A percentile compares a stretch with the other conserved stretches of the same genome.
Evolutionary conservation across 140 eudicot genomes (phyloP).

Genomic region (Ambrosia hybrid): DNA sequence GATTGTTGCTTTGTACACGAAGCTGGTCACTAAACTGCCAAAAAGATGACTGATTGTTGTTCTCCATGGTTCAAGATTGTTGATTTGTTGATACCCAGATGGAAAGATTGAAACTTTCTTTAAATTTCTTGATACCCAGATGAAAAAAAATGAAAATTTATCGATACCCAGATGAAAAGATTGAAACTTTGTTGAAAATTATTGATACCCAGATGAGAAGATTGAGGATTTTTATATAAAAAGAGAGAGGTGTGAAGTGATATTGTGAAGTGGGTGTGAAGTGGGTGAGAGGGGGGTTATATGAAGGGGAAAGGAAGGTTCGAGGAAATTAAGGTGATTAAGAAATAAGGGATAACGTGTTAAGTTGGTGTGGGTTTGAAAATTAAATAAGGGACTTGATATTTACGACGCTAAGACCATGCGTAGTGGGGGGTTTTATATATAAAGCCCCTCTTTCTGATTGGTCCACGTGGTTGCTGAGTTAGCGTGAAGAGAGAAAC

Average conservation of each 20-base stretch:
- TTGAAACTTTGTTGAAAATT: background rate
- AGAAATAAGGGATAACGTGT: slow-evolving; percentile 51
- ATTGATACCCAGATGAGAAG: too few species aligned
- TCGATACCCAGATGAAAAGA: slow-evolving; percentile 32
- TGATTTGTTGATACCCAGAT: slow-evolving; percentile 28
- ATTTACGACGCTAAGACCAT: too few species aligned
- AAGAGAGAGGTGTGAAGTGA: slow-evolving; percentile 3
- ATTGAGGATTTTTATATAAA: background rate
- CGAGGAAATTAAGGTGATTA: slow-evolving; percentile 34
- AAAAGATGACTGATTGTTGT: slow-evolving; percentile 68
- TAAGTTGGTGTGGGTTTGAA: slow-evolving; percentile 28
- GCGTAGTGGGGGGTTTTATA: too few species aligned
- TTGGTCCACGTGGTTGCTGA: too few species aligned
- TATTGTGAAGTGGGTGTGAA: slow-evolving; percentile 23
- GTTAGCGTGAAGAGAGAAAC: too few species aligned
- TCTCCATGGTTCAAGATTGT: slow-evolving; percentile 49
- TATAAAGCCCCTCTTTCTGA: too few species aligned
- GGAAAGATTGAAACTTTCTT: slow-evolving; percentile 13
- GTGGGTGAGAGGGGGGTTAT: slow-evolving; percentile 15
- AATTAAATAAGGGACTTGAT: background rate
- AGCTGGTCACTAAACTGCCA: slow-evolving; percentile 92
- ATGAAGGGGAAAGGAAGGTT: slow-evolving; percentile 38
- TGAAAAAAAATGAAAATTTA: background rate
- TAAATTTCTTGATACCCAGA: slow-evolving; percentile 25
- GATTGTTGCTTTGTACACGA: slow-evolving; percentile 58